These are phyloP conservation scores for Elsinoe fawcettii DNA, from an alignment of 2,329 filamentous ascomycete genomes.

Conservation along the genomic window DNA sequence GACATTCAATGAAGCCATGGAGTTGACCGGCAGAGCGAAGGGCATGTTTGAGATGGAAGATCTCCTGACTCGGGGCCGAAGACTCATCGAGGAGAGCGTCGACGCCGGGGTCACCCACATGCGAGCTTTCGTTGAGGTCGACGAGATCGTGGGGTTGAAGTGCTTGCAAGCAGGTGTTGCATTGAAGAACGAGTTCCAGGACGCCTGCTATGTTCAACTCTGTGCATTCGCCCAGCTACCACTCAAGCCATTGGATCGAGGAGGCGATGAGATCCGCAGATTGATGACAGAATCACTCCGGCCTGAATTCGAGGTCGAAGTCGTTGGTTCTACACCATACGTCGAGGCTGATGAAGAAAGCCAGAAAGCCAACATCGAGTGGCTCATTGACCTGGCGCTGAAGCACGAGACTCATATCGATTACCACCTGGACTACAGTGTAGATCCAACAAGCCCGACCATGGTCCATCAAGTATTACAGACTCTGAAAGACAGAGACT, in stretches of 20 bases:
- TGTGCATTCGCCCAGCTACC: slow-evolving; percentile 65
- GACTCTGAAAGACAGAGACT: slow-evolving; percentile 42
- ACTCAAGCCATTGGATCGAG: slow-evolving; percentile 47
- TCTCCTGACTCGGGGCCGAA: slow-evolving; percentile 54
- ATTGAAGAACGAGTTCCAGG: slow-evolving; percentile 45
- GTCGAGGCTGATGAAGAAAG: slow-evolving; percentile 49
- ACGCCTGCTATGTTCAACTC: slow-evolving; percentile 55
- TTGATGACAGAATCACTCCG: slow-evolving; percentile 42
- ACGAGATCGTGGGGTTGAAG: slow-evolving; percentile 51
- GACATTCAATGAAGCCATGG: slow-evolving; percentile 58
- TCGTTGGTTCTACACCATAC: slow-evolving; percentile 61
- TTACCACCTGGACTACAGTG: slow-evolving; percentile 64
- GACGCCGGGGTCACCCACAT: slow-evolving; percentile 59
- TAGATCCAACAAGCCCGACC: slow-evolving; percentile 44
- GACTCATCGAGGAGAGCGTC: slow-evolving; percentile 59
- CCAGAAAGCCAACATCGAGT: slow-evolving; percentile 52
- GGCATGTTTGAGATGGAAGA: slow-evolving; percentile 53
- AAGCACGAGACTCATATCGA: slow-evolving; percentile 51
- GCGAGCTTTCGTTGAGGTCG: slow-evolving; percentile 65
- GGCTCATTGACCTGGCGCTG: slow-evolving; percentile 52
- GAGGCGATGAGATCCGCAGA: slow-evolving; percentile 42
- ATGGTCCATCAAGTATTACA: slow-evolving; percentile 50
- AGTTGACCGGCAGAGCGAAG: slow-evolving; percentile 54
- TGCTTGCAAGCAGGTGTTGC: slow-evolving; percentile 51
- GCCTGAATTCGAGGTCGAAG: slow-evolving; percentile 42